Evolutionary conservation across 2,329 filamentous ascomycete species (phyloP).

Genomic region (Dendryphion nanum): DNA sequence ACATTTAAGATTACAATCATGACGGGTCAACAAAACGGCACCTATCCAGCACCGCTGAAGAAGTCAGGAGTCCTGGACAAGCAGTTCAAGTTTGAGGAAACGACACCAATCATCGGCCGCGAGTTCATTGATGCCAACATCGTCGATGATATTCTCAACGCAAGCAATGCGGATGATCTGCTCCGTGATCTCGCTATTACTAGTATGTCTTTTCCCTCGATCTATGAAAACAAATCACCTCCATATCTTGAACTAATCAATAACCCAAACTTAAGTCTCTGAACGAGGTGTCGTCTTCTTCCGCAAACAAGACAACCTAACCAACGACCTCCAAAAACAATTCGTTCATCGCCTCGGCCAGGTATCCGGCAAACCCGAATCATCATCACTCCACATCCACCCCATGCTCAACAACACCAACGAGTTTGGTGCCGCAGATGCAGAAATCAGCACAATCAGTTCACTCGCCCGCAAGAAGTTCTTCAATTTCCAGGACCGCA

Average conservation of each 20-base stretch:
- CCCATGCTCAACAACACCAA: conserved; percentile 52
- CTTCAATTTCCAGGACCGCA: conserved; percentile 10
- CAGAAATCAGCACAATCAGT: conserved; percentile 37
- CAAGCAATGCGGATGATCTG: conserved; percentile 26
- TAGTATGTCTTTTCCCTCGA: conserved; percentile 46
- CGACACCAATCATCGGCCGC: conserved; percentile 50
- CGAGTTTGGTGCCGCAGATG: conserved; percentile 27
- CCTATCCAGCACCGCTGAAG: neutral
- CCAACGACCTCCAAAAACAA: conserved; percentile 63
- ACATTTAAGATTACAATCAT: no score
- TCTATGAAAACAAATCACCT: neutral
- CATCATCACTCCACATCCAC: conserved; percentile 61
- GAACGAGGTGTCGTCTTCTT: conserved; percentile 71
- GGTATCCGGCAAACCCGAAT: conserved; percentile 57
- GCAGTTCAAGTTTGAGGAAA: conserved; percentile 46
- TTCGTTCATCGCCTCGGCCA: conserved; percentile 60
- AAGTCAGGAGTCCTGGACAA: conserved; percentile 41
- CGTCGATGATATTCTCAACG: conserved; percentile 23
- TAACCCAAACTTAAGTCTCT: conserved; percentile 51
- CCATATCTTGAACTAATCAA: conserved; percentile 1
- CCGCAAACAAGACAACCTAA: conserved; percentile 58
- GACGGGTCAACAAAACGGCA: neutral
- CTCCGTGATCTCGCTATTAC: conserved; percentile 52
- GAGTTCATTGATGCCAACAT: conserved; percentile 44
- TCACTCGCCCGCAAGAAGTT: conserved; percentile 30